Base-by-base conservation (phyloP, 2,329 filamentous ascomycete genomes). In the Dactylellina cionopaga region DNA sequence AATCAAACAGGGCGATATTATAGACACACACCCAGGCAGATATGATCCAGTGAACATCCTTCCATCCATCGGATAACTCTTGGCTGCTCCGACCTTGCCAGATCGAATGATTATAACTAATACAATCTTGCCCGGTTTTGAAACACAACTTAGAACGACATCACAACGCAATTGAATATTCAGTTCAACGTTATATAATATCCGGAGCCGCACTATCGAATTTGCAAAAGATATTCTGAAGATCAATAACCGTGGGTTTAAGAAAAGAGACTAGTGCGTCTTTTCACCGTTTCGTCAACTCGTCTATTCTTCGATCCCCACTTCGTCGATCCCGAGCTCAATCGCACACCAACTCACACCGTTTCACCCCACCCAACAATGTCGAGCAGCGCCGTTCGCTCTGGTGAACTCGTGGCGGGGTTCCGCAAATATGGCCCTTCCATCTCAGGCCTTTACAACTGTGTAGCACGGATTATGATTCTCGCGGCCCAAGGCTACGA, bases 31-130 rank as follows among this genome's bases (percentile, higher is more conserved):
- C 41, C 41, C 47, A 58, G 44, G 66, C 58, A 71, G 66, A 64
- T 58, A 71, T 71, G 64, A 71, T 71, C 66, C 66, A 71, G 66
- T 58, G 66, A 59, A 71, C 19, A 66, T 71, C 66, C 66, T 64
- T 63, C 66, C 35, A 64, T 58, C 51, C 66, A 63, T 70, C 56
- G 33, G 22, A 22, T 49, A 33, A n/a, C 39, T 44, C 65, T 63
- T 70, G 65, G 56, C 49, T 58, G 22, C 19, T 46, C 33, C 33
- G 22, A 43, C 43, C 51, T 56, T 51, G 51, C 51, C 33, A 56
- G 47, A 46, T 44, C 46, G 33, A n/a, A 64, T 58, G 56, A 71
- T n/a, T 71, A 71, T 71, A 71, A 71, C 47, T 46, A 43, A 37
- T 64, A 56, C 44, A 31, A 54, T 33, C 35, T 51, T 51, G 51